A percentile compares a stretch with the other conserved stretches of the same genome.
Conservation (phyloP, 1,284 basidiomycete species). For the Fomitopsis pinicola region DNA sequence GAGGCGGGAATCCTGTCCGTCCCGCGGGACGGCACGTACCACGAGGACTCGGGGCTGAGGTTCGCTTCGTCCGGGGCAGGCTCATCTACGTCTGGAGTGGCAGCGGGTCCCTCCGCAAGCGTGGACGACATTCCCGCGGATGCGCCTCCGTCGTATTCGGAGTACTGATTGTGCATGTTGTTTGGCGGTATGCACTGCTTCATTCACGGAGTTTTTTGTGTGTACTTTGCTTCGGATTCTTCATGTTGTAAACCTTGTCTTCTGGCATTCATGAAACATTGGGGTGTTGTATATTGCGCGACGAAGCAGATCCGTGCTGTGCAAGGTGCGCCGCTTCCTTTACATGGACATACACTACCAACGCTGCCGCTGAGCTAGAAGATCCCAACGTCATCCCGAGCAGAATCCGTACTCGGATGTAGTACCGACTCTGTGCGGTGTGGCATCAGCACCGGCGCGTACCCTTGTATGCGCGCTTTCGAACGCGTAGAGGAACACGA, state of each 20-base stretch:
- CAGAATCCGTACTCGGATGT: background rate
- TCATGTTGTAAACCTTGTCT: too few relatives aligned
- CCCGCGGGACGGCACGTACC: constrained; percentile 6
- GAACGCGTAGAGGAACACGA: background rate
- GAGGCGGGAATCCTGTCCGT: constrained; percentile 8
- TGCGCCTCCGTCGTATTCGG: constrained; percentile 5
- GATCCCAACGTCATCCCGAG: background rate
- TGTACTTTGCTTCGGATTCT: too few relatives aligned
- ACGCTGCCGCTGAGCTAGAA: background rate
- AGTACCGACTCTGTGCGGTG: background rate
- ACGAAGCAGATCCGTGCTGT: background rate
- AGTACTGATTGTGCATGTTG: background rate
- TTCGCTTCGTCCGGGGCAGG: background rate
- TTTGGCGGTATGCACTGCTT: too few relatives aligned
- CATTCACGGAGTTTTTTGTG: too few relatives aligned
- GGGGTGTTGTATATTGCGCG: too few relatives aligned
- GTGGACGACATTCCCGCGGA: constrained; percentile 2
- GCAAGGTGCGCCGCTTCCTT: background rate
- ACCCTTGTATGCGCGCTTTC: background rate
- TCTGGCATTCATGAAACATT: too few relatives aligned
- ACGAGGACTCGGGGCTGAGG: constrained; percentile 12
- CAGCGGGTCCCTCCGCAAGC: background rate
- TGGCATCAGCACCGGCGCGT: too few relatives aligned
- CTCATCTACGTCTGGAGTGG: background rate
- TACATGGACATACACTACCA: background rate